A percentile compares a stretch with the other conserved stretches of the same genome.
Conservation (phyloP, 2,329 filamentous ascomycete species). For the Cladosporium sp. region DNA sequence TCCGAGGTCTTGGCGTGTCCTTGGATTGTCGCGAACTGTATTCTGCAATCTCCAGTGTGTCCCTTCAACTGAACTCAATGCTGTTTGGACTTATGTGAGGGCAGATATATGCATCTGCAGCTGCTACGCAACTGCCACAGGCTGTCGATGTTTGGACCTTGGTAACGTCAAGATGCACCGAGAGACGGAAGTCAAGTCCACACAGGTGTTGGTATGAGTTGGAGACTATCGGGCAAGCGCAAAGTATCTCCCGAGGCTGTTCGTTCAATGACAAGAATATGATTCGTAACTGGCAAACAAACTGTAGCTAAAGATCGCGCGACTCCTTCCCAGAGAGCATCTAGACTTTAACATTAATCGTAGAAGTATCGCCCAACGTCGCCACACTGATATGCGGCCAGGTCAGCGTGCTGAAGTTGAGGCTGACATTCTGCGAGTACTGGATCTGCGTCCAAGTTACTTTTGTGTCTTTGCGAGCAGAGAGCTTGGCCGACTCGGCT, state of each 20-base stretch:
- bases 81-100: too few relatives aligned
- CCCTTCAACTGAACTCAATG: too few relatives aligned
- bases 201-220: too few relatives aligned
- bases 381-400: background rate
- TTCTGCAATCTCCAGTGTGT: too few relatives aligned
- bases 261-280: too few relatives aligned
- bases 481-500: background rate
- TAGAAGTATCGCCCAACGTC: background rate
- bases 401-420: background rate
- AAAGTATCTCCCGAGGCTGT: too few relatives aligned
- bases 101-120: background rate
- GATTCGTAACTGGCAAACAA: too few relatives aligned
- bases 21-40: background rate
- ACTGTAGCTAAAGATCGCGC: background rate
- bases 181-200: too few relatives aligned
- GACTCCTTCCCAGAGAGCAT: background rate
- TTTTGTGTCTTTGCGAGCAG: background rate
- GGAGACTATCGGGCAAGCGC: too few relatives aligned
- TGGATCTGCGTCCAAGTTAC: background rate
- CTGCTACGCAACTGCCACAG: background rate
- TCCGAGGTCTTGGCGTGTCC: background rate
- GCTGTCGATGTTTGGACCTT: background rate
- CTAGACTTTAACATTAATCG: background rate
- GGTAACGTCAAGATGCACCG: too few relatives aligned
- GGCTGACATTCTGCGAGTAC: background rate